Conservation (phyloP, 768 basidiomycete genomes). For the Lentinula guzmanii region DNA sequence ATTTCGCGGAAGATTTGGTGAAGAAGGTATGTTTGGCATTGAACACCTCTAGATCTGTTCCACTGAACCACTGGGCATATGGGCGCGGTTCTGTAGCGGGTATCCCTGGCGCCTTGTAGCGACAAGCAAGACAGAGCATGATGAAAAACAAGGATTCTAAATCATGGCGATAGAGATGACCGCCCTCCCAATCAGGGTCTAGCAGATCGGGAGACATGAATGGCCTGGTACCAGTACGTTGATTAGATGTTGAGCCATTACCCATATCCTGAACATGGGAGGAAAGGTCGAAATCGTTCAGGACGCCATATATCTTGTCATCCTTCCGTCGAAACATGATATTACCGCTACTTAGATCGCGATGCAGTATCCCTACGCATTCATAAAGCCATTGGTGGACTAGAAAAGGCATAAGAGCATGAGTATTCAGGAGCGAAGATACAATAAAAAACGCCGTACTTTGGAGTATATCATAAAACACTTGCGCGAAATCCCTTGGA, state of each 20-base stretch:
- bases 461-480: background rate
- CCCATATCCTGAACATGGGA: background rate
- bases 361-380: background rate
- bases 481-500: no score
- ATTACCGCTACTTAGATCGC: background rate
- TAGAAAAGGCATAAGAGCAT: background rate
- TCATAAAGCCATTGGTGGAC: conserved; percentile 7
- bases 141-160: conserved; percentile 7
- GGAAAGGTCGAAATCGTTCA: conserved; percentile 9
- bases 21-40: no score
- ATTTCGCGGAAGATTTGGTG: background rate
- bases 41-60: no score
- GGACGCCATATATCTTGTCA: conserved; percentile 7
- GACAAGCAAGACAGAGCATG: background rate
- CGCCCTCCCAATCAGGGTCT: background rate
- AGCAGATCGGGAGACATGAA: background rate
- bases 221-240: conserved; percentile 2
- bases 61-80: background rate
- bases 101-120: background rate
- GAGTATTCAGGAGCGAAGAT: background rate
- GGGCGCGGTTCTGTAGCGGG: background rate
- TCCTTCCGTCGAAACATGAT: conserved; percentile 10
- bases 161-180: conserved; percentile 5
- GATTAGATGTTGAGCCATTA: background rate
- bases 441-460: background rate